A percentile compares a stretch with the other conserved stretches of the same genome.
Evolutionary conservation across 2,329 filamentous ascomycete species (phyloP).

Genomic region (Sclerotinia sclerotiorum): DNA sequence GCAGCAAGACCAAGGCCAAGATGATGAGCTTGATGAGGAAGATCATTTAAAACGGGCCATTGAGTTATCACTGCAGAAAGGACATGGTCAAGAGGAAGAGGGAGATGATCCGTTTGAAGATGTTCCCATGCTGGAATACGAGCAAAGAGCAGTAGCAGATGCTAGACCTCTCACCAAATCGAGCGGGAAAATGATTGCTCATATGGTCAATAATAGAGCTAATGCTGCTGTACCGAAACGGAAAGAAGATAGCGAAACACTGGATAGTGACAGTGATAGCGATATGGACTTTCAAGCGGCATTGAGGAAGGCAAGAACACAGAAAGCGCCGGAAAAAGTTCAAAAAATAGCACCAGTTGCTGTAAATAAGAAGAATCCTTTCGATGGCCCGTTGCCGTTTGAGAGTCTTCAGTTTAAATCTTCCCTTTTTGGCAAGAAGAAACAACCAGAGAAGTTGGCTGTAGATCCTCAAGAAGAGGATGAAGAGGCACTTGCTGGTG

Average conservation of each 20-base stretch:
- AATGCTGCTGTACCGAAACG: slow-evolving; percentile 57
- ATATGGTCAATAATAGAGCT: slow-evolving; percentile 71
- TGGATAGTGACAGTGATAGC: slow-evolving; percentile 59
- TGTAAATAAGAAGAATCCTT: slow-evolving; percentile 61
- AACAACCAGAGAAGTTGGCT: slow-evolving; percentile 30
- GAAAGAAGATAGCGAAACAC: slow-evolving; percentile 37
- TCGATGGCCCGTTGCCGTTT: slow-evolving; percentile 85
- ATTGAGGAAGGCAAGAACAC: slow-evolving; percentile 67
- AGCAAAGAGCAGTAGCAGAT: slow-evolving; percentile 53
- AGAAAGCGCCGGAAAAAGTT: slow-evolving; percentile 49
- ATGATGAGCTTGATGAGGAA: slow-evolving; percentile 56
- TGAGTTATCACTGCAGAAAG: slow-evolving; percentile 75
- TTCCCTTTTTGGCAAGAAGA: slow-evolving; percentile 53
- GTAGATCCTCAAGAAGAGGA: slow-evolving; percentile 31
- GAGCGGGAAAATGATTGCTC: slow-evolving; percentile 64
- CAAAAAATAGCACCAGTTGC: slow-evolving; percentile 42
- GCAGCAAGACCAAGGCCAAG: slow-evolving; percentile 45
- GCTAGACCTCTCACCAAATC: slow-evolving; percentile 53
- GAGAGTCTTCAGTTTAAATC: slow-evolving; percentile 76
- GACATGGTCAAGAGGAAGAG: slow-evolving; percentile 46
- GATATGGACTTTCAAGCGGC: slow-evolving; percentile 80
- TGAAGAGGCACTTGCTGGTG: slow-evolving; percentile 42
- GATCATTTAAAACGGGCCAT: slow-evolving; percentile 81
- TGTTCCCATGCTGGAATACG: slow-evolving; percentile 54
- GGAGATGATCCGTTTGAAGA: slow-evolving; percentile 50